These are phyloP conservation scores for Aureobasidium sp. DNA, from an alignment of 2,329 filamentous ascomycete genomes.

Conservation along the genomic window DNA sequence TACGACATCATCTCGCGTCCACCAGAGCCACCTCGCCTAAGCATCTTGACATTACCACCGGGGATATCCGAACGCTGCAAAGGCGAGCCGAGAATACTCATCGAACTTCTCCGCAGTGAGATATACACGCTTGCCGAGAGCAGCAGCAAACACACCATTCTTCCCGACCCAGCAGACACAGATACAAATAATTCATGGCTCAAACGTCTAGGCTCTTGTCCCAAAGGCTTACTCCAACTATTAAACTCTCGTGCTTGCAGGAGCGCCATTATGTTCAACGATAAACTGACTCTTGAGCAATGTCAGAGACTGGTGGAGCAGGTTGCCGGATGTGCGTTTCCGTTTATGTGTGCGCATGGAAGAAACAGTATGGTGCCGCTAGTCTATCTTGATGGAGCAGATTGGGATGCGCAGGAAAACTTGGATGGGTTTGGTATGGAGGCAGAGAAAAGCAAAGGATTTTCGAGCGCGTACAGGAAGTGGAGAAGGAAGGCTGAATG, in stretches of 20 bases:
- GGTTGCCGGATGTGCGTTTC: constrained; percentile 60
- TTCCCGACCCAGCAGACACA: background rate
- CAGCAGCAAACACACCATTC: background rate
- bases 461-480: constrained; percentile 1
- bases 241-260: constrained; percentile 70
- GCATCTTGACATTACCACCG: constrained; percentile 57
- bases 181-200: constrained; percentile 45
- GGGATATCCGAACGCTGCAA: constrained; percentile 71
- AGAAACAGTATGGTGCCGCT: constrained; percentile 46
- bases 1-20: constrained; percentile 45
- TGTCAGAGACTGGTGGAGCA: constrained; percentile 52
- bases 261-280: constrained; percentile 83
- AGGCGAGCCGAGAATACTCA: constrained; percentile 61
- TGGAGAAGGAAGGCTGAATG: background rate
- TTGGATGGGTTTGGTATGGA: background rate
- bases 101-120: constrained; percentile 68
- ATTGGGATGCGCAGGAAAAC: background rate
- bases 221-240: constrained; percentile 67
- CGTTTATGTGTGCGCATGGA: constrained; percentile 80
- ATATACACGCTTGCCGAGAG: constrained; percentile 58
- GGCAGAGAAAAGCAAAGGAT: background rate
- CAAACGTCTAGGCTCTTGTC: constrained; percentile 59
- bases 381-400: constrained; percentile 22
- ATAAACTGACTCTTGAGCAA: constrained; percentile 51
- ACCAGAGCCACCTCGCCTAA: constrained; percentile 18